Conservation (phyloP, 2,329 filamentous ascomycete species). For the Xylaria arbuscula region DNA sequence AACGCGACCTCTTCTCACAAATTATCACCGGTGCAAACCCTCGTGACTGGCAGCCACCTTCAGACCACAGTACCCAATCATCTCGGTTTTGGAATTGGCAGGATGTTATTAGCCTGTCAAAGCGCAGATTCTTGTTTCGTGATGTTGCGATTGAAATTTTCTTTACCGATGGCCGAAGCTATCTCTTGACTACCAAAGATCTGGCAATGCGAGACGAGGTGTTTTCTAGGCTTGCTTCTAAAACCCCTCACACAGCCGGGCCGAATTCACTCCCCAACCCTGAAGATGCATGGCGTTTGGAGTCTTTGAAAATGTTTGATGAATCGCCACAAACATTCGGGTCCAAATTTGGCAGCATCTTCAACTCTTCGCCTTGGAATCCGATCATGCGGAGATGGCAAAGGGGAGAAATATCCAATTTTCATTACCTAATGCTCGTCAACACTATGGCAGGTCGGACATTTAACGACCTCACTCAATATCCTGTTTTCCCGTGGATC, state of each 20-base stretch:
- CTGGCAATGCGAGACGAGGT: conserved; percentile 80
- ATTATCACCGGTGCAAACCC: conserved; percentile 82
- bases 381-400: conserved; percentile 91
- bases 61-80: conserved; percentile 75
- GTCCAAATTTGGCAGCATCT: conserved; percentile 91
- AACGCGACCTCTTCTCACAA: conserved; percentile 93
- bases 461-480: conserved; percentile 98
- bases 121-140: conserved; percentile 92
- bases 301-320: conserved; percentile 77
- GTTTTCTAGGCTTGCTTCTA: conserved; percentile 77
- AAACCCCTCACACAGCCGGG: conserved; percentile 82
- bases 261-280: conserved; percentile 76
- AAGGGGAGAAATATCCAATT: conserved; percentile 95
- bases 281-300: conserved; percentile 92
- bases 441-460: conserved; percentile 97
- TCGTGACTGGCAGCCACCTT: conserved; percentile 69
- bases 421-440: conserved; percentile 97
- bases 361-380: conserved; percentile 83
- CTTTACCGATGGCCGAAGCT: conserved; percentile 96
- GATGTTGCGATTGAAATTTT: conserved; percentile 98
- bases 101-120: conserved; percentile 94
- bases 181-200: conserved; percentile 86
- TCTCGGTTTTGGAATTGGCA: conserved; percentile 93
- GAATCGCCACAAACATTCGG: conserved; percentile 74
- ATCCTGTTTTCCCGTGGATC: conserved; percentile 98